Base-by-base conservation (phyloP, 345 rosid species). In the Mercurialis annua region DNA sequence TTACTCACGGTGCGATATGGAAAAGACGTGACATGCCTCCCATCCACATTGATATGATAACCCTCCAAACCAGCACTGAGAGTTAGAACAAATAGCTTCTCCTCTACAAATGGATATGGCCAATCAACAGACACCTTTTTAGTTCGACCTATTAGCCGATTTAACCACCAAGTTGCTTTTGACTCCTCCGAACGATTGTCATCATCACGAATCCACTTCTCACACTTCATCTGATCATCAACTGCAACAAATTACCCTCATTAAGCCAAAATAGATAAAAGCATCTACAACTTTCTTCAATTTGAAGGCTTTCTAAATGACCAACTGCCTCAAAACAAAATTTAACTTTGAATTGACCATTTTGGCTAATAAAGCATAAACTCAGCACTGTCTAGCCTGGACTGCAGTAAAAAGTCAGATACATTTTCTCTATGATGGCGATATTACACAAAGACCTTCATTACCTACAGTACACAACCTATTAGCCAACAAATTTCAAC, bases 41-140 rank as follows among this genome's bases (percentile, higher is more conserved):
- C 98, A 66, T 88, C 92, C 53, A 90, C 90, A 75, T 80, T 88
- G 57, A 90, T 56, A 76, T 93, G 97, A 75, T 83, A 93, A 70
- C 98, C 98, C 79, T 90, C 98, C 61, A 93, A 86, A 75, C 97
- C 97, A 62, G 94, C 90, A 65, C 86, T 87, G 58, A 93, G 84
- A 56, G 98, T 93, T 59, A 93, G 72, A 58, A 93, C 97, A 72
- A 90, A 93, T 53, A 93, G 80, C 78, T 83, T 90, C 70, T 76
- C 86, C 84, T 84, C 92, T 0, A 67, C 79, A 78, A 92, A 92
- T 46, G 98, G 96, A 75, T 79, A 93, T n/a, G 96, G 89, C 97
- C 96, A 90, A 70, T 92, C 97, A 57, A 89, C 75, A 24, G 86
- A 63, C 57, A 86, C 90, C 66, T 82, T 90, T 60, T 83, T 84